Evolutionary conservation across 805 yeast species (phyloP).

Genomic region (Nakazawaea sp.): DNA sequence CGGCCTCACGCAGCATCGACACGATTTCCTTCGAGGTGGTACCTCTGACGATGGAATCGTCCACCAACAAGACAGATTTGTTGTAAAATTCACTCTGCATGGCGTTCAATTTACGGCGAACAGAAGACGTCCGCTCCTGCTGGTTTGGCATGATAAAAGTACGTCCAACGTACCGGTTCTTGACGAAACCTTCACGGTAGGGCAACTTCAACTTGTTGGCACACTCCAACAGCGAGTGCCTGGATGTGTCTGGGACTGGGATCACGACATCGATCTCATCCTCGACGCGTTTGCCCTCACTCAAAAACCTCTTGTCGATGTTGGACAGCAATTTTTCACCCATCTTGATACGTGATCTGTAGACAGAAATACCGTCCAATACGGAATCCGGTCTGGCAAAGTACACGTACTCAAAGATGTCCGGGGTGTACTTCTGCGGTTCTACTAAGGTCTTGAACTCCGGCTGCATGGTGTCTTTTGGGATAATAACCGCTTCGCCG

Average conservation of each 20-base stretch:
- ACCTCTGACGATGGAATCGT: slow-evolving; percentile 96
- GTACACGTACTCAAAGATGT: slow-evolving; percentile 94
- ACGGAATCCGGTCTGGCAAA: slow-evolving; percentile 98
- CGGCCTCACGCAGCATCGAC: slow-evolving; percentile 98
- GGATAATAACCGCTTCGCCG: slow-evolving; percentile 94
- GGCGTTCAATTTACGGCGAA: slow-evolving; percentile 90
- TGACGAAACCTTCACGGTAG: slow-evolving; percentile 95
- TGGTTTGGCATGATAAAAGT: slow-evolving; percentile 99
- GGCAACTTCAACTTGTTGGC: slow-evolving; percentile 76
- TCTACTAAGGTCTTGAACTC: slow-evolving; percentile 84
- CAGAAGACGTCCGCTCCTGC: slow-evolving; percentile 87
- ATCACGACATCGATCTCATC: slow-evolving; percentile 85
- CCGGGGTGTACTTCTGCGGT: slow-evolving; percentile 78
- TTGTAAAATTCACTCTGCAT: slow-evolving; percentile 89
- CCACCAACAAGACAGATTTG: slow-evolving; percentile 82
- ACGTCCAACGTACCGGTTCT: slow-evolving; percentile 94
- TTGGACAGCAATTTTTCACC: slow-evolving; percentile 82
- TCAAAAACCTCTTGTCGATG: slow-evolving; percentile 36
- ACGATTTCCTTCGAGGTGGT: slow-evolving; percentile 96
- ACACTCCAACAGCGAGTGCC: slow-evolving; percentile 90
- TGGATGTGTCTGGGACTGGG: slow-evolving; percentile 98
- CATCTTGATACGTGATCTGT: slow-evolving; percentile 89
- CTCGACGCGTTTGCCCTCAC: slow-evolving; percentile 34
- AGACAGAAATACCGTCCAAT: slow-evolving; percentile 93
- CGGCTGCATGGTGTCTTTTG: slow-evolving; percentile 66